These are phyloP conservation scores for Penicillium sp. DNA, from an alignment of 2,329 filamentous ascomycete genomes.

Conservation along the genomic window DNA sequence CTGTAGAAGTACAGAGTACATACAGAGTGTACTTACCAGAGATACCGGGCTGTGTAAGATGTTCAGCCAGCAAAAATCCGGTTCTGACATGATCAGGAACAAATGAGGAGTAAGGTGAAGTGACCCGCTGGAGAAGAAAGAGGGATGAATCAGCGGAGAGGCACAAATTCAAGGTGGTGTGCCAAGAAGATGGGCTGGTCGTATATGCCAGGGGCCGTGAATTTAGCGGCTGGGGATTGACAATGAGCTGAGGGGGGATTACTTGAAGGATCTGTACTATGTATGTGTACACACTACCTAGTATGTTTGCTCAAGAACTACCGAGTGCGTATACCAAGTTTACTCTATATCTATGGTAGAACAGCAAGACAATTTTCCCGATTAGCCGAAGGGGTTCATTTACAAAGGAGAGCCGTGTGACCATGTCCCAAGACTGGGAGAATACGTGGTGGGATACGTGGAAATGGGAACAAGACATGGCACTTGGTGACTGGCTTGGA, in stretches of 20 bases:
- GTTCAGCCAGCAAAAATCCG: slow-evolving; percentile 4
- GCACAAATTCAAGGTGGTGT: background rate
- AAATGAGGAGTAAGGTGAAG: slow-evolving; percentile 5
- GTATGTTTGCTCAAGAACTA: background rate
- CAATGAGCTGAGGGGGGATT: background rate
- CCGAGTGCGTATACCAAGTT: background rate
- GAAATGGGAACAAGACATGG: background rate
- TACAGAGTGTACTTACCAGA: background rate
- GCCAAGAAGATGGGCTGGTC: slow-evolving; percentile 7
- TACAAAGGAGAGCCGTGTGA: too few relatives aligned
- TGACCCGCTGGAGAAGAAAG: background rate
- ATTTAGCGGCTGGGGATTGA: slow-evolving; percentile 7
- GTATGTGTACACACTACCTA: too few relatives aligned
- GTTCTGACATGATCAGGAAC: background rate
- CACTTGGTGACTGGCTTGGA: background rate
- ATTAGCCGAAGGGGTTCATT: too few relatives aligned
- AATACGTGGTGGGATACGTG: background rate
- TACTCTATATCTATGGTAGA: too few relatives aligned
- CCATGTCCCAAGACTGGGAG: too few relatives aligned
- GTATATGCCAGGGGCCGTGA: slow-evolving; percentile 23
- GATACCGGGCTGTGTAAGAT: background rate
- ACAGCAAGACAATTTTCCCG: too few relatives aligned
- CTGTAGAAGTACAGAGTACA: background rate
- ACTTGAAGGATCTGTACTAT: too few relatives aligned
- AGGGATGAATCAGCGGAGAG: slow-evolving; percentile 1